Base-by-base conservation (phyloP, 2,329 filamentous ascomycete species). In the Hypoxylon sp. region DNA sequence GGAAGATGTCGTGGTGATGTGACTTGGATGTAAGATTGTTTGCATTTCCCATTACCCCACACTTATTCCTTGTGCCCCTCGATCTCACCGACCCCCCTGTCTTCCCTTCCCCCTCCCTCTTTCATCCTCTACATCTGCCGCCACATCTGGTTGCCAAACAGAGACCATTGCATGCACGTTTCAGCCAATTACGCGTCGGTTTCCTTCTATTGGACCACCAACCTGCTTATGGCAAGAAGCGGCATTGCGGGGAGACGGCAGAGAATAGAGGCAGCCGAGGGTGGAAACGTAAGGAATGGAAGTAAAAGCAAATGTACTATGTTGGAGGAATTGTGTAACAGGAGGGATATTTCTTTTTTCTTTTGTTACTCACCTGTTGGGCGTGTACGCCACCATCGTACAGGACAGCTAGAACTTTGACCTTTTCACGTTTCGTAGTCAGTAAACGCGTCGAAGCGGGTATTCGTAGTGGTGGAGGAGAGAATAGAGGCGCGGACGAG, bases 351-450 rank as follows among this genome's bases (percentile, higher is more conserved):
- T 54, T 33, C 30, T 8, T 48, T 20, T 46, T 35, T 20, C 20
- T 20, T 20, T 49, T 48, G 6, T 50, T 3, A 80, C 85, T 81
- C 81, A 97, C 94, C 79, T 98, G 88, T 83, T 92, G 85, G 85
- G 95, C 94, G 86, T 97, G 94, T 85, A 94, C 86, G 81, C 90
- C 88, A 81, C 94, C 95, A 84, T 98, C 95, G 87, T 98, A 98
- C 76, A 97, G 89, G 77, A 97, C 93, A 80, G 95, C 87, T 81
- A 98, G 91, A 84, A 98, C 93, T 87, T 98, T 98, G 86, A 95
- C 95, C 94, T 98, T 81, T 83, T 83, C 80, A 79, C 79, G 81
- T 76, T 75, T 71, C 70, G 81, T 81, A 76, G 85, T 86, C 79
- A 87, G 85, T 82, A 82, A 88, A 84, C 89, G 88, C 76, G 85